These are phyloP conservation scores for Neoarthrinium moseri DNA, from an alignment of 2,329 filamentous ascomycete genomes.

Conservation along the genomic window DNA sequence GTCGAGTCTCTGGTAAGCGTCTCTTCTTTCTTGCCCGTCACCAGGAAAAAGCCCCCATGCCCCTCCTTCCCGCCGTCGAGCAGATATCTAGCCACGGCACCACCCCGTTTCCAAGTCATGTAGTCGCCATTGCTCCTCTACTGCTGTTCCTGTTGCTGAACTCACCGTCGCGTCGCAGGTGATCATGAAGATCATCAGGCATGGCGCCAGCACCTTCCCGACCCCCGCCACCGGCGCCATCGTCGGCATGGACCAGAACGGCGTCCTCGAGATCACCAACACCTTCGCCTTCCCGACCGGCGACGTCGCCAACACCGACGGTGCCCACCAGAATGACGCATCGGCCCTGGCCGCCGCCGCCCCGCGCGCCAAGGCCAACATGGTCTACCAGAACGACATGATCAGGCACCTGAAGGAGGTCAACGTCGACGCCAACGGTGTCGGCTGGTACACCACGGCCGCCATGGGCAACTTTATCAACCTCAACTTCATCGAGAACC, in stretches of 20 bases:
- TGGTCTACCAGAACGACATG: conserved; percentile 91
- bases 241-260: conserved; percentile 87
- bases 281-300: conserved; percentile 88
- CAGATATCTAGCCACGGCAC: conserved; percentile 24
- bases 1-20: conserved; percentile 87
- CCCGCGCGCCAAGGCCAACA: conserved; percentile 87
- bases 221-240: conserved; percentile 86
- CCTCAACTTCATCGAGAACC: conserved; percentile 94
- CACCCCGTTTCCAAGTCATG: too few relatives aligned
- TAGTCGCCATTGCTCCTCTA: too few relatives aligned
- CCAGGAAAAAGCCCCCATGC: conserved; percentile 21
- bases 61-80: conserved; percentile 17
- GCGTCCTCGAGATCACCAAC: conserved; percentile 87
- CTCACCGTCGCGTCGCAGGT: conserved; percentile 68
- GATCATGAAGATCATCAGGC: conserved; percentile 97
- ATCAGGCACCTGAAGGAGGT: conserved; percentile 95
- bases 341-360: conserved; percentile 80
- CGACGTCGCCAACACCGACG: conserved; percentile 67
- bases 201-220: conserved; percentile 84
- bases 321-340: conserved; percentile 69
- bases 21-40: conserved; percentile 31
- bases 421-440: conserved; percentile 96
- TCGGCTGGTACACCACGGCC: conserved; percentile 97
- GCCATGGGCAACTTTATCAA: conserved; percentile 99
- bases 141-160: too few relatives aligned